Base-by-base conservation (phyloP, 2,329 filamentous ascomycete species). In the Colletotrichum cordylinicola region DNA sequence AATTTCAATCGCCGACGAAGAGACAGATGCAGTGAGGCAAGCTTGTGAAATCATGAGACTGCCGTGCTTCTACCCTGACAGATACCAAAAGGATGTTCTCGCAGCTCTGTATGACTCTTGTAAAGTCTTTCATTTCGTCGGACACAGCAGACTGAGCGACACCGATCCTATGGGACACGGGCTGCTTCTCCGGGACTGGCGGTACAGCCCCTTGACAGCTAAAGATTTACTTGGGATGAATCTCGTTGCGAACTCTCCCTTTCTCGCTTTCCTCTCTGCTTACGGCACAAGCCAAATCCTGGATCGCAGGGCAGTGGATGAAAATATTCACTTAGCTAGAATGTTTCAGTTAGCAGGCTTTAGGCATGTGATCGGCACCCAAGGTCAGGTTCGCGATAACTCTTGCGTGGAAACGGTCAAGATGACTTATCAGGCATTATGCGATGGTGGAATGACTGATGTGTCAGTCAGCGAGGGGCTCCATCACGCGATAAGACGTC, bases 101-200 rank as follows among this genome's bases (percentile, higher is more conserved):
- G 9, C n/a, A 0, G 48, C 73, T 2, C 69, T 86, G 5, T 55
- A 27, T 12, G 56, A 33, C 31, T 33, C 31, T 2, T 84, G 82
- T 77, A 77, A 79, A 13, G 82, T 87, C 7, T 85, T 86, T 73
- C 86, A 87, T 74, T 88, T 88, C 67, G 85, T 86, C 2, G 83
- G 86, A 12, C 85, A 86, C 70, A 85, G 83, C 2, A n/a, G n/a
- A n/a, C n/a, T n/a, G n/a, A n/a, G 9, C 27, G 4, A 56, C 65
- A 1, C 16, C 6, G 69, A 80, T 52, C 78, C 78, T 2, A 72
- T 65, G 8, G 31, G 68, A 48, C 78, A 77, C 62, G 16, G 12
- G 8, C 39, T 80, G 4, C n/a, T 77, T n/a, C 48, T 79, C 8
- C 15, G 73, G 18, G 72, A 78, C 29, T 43, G 31, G 33, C 6